phyloP scores from a whole-genome alignment of 2,329 filamentous ascomycete genomes.

The Pseudogymnoascus sp. region DNA sequence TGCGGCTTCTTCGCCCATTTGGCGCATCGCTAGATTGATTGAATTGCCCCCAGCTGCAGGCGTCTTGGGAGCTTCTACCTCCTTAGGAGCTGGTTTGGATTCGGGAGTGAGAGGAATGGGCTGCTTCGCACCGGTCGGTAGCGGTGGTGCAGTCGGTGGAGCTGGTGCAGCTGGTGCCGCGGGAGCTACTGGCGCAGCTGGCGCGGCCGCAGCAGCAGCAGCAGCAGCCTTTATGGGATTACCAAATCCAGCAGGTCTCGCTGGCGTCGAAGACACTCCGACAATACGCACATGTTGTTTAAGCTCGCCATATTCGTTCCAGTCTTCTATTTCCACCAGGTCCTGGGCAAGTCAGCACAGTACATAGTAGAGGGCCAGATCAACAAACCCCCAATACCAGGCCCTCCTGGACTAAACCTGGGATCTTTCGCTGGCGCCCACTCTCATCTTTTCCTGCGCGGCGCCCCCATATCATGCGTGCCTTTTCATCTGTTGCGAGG shows the following conservation, averaged over 20 bases:
- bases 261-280: conserved; percentile 26
- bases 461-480: conserved; percentile 80
- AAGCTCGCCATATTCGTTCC: conserved; percentile 97
- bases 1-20: conserved; percentile 56
- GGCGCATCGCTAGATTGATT: conserved; percentile 39
- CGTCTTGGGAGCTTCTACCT: conserved; percentile 11
- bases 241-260: conserved; percentile 19
- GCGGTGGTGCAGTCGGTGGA: conserved; percentile 17
- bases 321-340: conserved; percentile 89
- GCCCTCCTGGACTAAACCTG: conserved; percentile 80
- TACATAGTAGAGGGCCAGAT: neutral
- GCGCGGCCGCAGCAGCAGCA: conserved; percentile 16
- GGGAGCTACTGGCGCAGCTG: conserved; percentile 27
- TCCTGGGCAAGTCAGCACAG: conserved; percentile 48
- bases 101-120: conserved; percentile 16
- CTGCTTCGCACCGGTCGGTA: conserved; percentile 11
- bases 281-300: conserved; percentile 71
- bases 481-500: conserved; percentile 80
- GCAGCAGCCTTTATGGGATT: conserved; percentile 13
- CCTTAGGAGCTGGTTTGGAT: conserved; percentile 18
- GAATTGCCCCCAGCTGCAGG: conserved; percentile 20
- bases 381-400: conserved; percentile 71
- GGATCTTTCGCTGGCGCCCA: conserved; percentile 65
- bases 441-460: conserved; percentile 62
- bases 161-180: conserved; percentile 19